A percentile compares a stretch with the other conserved stretches of the same genome.
Evolutionary conservation across 2,329 filamentous ascomycete species (phyloP).

Genomic region (Curvularia sp.): DNA sequence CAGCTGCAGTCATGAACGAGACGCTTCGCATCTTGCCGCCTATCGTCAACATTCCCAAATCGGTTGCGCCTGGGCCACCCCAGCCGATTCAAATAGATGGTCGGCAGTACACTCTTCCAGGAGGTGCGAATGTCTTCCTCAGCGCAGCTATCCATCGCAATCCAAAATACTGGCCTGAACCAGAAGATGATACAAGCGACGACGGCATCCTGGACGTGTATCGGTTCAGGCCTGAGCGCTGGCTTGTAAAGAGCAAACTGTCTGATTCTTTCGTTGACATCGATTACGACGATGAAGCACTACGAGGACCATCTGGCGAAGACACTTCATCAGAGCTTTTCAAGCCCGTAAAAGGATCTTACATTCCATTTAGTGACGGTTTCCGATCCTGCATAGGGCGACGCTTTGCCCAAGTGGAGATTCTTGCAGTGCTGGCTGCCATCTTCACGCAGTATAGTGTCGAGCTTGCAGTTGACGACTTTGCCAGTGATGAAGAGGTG

Average conservation of each 20-base stretch:
- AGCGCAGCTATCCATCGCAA: constrained; percentile 67
- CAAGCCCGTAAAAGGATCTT: constrained; percentile 57
- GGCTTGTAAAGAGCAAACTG: constrained; percentile 60
- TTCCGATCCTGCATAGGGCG: constrained; percentile 63
- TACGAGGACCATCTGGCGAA: constrained; percentile 65
- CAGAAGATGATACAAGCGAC: constrained; percentile 34
- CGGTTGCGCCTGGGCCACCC: constrained; percentile 51
- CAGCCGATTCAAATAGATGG: constrained; percentile 69
- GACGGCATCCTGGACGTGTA: constrained; percentile 62
- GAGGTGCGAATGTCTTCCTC: constrained; percentile 63
- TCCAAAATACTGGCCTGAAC: constrained; percentile 73
- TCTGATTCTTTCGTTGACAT: constrained; percentile 46
- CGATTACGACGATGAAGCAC: constrained; percentile 59
- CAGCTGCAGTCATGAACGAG: constrained; percentile 80
- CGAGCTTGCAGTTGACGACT: constrained; percentile 69
- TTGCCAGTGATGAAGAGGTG: constrained; percentile 53
- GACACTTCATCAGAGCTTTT: constrained; percentile 69
- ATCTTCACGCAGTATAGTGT: constrained; percentile 67
- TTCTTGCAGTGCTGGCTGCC: constrained; percentile 61
- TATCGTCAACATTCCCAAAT: constrained; percentile 76
- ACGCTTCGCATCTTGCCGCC: constrained; percentile 76
- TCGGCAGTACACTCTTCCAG: constrained; percentile 65
- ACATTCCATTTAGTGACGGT: constrained; percentile 64
- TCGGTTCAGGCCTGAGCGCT: constrained; percentile 75
- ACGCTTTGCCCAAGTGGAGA: constrained; percentile 64